Conservation (phyloP, 257 asterid genomes). For the Capsicum pubescens region DNA sequence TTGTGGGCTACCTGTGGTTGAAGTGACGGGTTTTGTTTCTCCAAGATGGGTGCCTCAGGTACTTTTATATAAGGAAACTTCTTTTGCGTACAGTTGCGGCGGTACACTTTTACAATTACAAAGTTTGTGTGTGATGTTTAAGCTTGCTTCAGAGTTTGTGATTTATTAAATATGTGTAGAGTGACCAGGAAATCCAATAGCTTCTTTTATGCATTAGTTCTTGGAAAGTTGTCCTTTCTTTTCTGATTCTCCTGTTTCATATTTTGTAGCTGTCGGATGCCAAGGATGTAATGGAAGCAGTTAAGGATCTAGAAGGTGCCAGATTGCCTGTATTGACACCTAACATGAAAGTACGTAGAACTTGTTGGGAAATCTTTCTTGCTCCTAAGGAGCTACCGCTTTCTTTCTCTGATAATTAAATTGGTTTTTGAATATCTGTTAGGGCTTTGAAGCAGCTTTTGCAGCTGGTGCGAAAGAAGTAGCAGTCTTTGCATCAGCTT, state of each 20-base stretch:
- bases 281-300: conserved; percentile 79
- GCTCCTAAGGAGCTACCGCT: background rate
- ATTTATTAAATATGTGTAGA: background rate
- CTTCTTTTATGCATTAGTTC: background rate
- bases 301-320: conserved; percentile 73
- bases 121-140: background rate
- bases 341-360: conserved; percentile 66
- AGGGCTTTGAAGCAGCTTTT: conserved; percentile 95
- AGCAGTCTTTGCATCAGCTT: conserved; percentile 95
- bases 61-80: conserved; percentile 19
- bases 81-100: background rate
- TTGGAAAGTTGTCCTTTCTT: conserved; percentile 25
- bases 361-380: background rate
- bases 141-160: conserved; percentile 8
- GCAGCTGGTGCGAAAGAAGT: conserved; percentile 97
- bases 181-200: background rate
- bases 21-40: conserved; percentile 96
- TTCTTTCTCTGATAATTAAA: background rate
- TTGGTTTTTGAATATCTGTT: conserved; percentile 13
- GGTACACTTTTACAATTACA: background rate
- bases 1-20: conserved; percentile 83
- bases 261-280: conserved; percentile 84
- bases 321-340: conserved; percentile 88
- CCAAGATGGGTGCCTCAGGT: conserved; percentile 99
- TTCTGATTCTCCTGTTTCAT: conserved; percentile 29